Evolutionary conservation across 371 early-diverging fungal genomes (phyloP), one percentile per base, ranked within the genome.

Genomic region (Parasitella parasitica): DNA sequence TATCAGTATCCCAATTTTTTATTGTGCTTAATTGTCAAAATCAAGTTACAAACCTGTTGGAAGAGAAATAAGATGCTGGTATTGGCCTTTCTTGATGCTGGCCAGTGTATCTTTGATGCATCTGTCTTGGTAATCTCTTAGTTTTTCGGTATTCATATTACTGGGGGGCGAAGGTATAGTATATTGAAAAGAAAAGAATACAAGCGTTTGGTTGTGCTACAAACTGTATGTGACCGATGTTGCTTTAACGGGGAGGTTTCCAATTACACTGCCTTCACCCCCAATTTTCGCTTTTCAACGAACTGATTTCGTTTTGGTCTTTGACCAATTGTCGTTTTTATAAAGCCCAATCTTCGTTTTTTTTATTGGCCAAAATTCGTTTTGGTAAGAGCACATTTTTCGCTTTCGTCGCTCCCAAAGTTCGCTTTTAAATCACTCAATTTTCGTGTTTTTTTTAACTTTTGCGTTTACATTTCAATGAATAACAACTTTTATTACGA

Each of bases 361-460:
- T 57, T 39, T 57, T 28, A 15, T 20, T 43, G 7, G n/a, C 39
- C 57, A 57, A 57, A 57, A 43, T 57, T 57, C 43, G 57, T 43
- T 52, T 52, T 52, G n/a, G n/a, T n/a, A n/a, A n/a, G n/a, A n/a
- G n/a, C n/a, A n/a, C n/a, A n/a, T n/a, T 22, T 5, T 30, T n/a
- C 13, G 24, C 1, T n/a, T 34, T n/a, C n/a, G n/a, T n/a, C n/a
- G n/a, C n/a, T n/a, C n/a, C n/a, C 52, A 52, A 52, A 27, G 12
- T 54, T 54, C 54, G 38, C 27, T 54, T 37, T 56, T 56, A 9
- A 4, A 34, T 34, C 34, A 34, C 34, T 34, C 38, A 26, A 35
- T 20, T 41, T 41, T 57, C 32, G 38, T 57, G 13, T n/a, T n/a
- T 20, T n/a, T 4, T 54, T 54, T 24, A 36, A 34, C 24, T 36